A percentile compares a stretch with the other conserved stretches of the same genome.
These are phyloP conservation scores for Leccinum rimulosum DNA, from an alignment of 768 basidiomycete species.

Conservation along the genomic window DNA sequence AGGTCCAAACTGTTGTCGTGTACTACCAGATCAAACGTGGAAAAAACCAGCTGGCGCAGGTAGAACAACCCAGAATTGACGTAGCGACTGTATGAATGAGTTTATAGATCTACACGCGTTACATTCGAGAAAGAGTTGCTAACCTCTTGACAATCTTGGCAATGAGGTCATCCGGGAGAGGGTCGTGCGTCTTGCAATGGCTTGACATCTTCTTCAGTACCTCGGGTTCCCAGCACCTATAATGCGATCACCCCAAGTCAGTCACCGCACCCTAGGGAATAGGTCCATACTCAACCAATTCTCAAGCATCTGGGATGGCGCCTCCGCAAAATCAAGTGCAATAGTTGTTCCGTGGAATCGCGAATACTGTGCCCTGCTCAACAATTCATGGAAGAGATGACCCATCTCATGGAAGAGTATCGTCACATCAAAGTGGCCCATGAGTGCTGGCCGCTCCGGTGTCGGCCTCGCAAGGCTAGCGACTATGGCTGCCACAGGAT, in stretches of 20 bases:
- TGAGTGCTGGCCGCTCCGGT: conserved; percentile 73
- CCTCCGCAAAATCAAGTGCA: conserved; percentile 83
- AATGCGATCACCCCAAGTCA: neutral
- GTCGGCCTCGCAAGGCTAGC: conserved; percentile 88
- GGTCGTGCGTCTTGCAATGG: conserved; percentile 74
- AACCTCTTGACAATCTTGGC: conserved; percentile 75
- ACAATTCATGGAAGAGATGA: conserved; percentile 66
- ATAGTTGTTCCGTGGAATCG: conserved; percentile 84
- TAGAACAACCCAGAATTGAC: conserved; percentile 82
- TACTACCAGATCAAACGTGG: conserved; percentile 26
- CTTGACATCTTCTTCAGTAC: conserved; percentile 75
- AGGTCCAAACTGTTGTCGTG: conserved; percentile 42
- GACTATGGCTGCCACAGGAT: conserved; percentile 83
- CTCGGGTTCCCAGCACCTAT: conserved; percentile 77
- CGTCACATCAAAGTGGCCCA: conserved; percentile 86
- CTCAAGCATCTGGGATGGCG: conserved; percentile 90
- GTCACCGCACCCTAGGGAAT: neutral
- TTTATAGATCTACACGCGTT: neutral
- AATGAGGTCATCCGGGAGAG: conserved; percentile 66
- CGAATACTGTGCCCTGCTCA: conserved; percentile 67
- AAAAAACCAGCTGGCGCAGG: conserved; percentile 72
- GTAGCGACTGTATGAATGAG: conserved; percentile 48
- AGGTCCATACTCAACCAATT: conserved; percentile 56
- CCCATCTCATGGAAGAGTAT: conserved; percentile 95
- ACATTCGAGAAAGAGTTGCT: neutral